These are phyloP conservation scores for Boletus eberwhitei DNA, from an alignment of 768 basidiomycete genomes.

Conservation along the genomic window DNA sequence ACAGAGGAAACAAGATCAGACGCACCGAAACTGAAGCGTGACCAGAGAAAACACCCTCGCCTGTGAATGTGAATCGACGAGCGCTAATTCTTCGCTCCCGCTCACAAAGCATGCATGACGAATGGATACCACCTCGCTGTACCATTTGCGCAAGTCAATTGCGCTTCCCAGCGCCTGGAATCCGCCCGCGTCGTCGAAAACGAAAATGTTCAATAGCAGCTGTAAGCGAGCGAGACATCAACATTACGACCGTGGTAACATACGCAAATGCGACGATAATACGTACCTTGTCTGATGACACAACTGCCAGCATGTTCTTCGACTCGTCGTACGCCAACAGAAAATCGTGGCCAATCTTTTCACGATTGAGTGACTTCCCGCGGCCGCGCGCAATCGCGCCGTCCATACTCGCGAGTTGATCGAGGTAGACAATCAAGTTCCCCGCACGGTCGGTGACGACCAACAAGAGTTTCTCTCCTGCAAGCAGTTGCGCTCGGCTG, in stretches of 20 bases:
- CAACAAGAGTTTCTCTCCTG: slow-evolving; percentile 39
- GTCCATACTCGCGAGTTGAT: slow-evolving; percentile 30
- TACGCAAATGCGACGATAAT: background rate
- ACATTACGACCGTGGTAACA: accelerated
- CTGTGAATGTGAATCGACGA: slow-evolving; percentile 43
- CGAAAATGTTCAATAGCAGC: slow-evolving; percentile 43
- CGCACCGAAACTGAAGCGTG: slow-evolving; percentile 52
- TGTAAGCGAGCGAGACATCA: slow-evolving; percentile 1
- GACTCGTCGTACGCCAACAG: slow-evolving; percentile 52
- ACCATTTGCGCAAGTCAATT: slow-evolving; percentile 44
- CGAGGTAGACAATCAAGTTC: slow-evolving; percentile 39
- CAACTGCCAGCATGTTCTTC: slow-evolving; percentile 46
- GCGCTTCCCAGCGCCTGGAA: slow-evolving; percentile 41
- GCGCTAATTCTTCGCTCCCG: slow-evolving; percentile 50
- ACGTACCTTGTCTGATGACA: slow-evolving; percentile 40
- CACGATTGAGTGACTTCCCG: slow-evolving; percentile 37
- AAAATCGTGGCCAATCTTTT: slow-evolving; percentile 45
- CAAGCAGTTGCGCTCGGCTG: slow-evolving; percentile 42
- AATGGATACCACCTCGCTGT: slow-evolving; percentile 30
- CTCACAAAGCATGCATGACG: slow-evolving; percentile 41
- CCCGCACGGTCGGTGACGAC: slow-evolving; percentile 36
- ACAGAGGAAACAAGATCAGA: background rate
- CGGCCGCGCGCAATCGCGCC: slow-evolving; percentile 26
- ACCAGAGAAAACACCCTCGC: slow-evolving; percentile 54
- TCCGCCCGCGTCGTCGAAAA: slow-evolving; percentile 43